Conservation (phyloP, 306 rosid species). For the Castanospermum australe region DNA sequence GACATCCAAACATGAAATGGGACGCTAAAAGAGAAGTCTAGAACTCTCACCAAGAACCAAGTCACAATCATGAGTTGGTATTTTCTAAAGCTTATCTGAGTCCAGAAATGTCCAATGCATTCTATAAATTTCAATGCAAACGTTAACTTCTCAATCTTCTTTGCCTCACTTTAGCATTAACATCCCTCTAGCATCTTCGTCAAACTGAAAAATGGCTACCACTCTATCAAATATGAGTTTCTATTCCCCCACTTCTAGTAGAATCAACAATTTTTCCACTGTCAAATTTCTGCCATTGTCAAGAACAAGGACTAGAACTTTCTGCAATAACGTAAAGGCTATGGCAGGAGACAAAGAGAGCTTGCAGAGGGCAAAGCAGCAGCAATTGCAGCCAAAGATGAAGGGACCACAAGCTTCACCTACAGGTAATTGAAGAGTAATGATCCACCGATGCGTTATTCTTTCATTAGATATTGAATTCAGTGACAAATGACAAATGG, state of each 20-base stretch:
- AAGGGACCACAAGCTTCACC: slow-evolving; percentile 27
- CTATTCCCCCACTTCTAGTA: slow-evolving; percentile 25
- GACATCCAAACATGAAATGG: not conserved
- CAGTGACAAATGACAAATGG: slow-evolving; percentile 6
- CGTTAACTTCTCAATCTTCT: not conserved
- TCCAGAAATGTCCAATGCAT: slow-evolving; percentile 33
- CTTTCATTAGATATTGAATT: not conserved
- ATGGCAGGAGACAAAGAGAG: slow-evolving; percentile 17
- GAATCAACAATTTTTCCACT: slow-evolving; percentile 9
- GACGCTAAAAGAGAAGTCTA: slow-evolving; percentile 20
- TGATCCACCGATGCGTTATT: not conserved
- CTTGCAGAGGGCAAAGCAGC: slow-evolving; percentile 22
- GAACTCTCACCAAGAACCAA: slow-evolving; percentile 2
- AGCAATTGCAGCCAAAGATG: slow-evolving; percentile 24
- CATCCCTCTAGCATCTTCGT: not conserved
- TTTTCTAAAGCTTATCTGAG: not conserved
- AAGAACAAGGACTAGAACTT: not conserved
- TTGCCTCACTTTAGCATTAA: not conserved
- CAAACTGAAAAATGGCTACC: slow-evolving; percentile 14
- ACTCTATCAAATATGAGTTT: slow-evolving; percentile 12
- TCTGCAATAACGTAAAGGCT: slow-evolving; percentile 20
- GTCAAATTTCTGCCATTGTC: slow-evolving; percentile 11
- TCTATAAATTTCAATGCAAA: slow-evolving; percentile 31
- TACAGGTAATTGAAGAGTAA: slow-evolving; percentile 24
- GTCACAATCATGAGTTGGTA: not conserved